Conservation (phyloP, 495 filamentous ascomycete genomes). For the Lophiostoma macrostomum region DNA sequence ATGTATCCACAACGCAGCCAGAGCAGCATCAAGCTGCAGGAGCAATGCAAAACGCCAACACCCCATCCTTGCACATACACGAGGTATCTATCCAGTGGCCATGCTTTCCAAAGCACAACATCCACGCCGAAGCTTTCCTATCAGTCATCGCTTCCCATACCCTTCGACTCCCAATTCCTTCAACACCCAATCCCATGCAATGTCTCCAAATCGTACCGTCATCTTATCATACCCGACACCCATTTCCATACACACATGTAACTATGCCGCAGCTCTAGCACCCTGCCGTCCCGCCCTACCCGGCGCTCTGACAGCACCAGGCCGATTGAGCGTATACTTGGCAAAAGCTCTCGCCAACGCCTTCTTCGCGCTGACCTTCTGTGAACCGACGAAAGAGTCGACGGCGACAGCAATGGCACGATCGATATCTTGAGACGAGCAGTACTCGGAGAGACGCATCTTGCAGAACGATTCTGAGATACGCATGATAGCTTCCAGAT, state of each 20-base stretch:
- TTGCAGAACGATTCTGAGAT: conserved; percentile 90
- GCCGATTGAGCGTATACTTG: conserved; percentile 63
- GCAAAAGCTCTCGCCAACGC: conserved; percentile 93
- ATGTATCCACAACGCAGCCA: too few species aligned
- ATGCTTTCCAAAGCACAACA: too few species aligned
- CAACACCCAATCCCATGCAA: too few species aligned
- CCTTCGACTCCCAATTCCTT: too few species aligned
- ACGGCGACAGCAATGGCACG: conserved; percentile 96
- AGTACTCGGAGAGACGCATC: conserved; percentile 94
- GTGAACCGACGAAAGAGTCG: conserved; percentile 90
- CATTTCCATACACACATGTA: too few species aligned
- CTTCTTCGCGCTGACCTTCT: conserved; percentile 98
- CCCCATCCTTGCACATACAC: too few species aligned
- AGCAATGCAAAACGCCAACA: too few species aligned
- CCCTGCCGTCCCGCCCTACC: conserved; percentile 13
- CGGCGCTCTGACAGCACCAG: conserved; percentile 31
- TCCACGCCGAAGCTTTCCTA: too few species aligned
- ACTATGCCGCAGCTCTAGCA: conserved; percentile 4
- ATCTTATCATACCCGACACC: neutral
- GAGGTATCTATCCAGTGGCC: too few species aligned
- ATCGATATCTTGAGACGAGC: conserved; percentile 84
- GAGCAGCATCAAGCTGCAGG: too few species aligned
- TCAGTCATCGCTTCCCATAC: too few species aligned
- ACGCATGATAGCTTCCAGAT: conserved; percentile 95
- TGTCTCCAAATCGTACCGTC: neutral